Evolutionary conservation across 2,329 filamentous ascomycete genomes (phyloP).

Genomic region (Alternaria tenuissima): DNA sequence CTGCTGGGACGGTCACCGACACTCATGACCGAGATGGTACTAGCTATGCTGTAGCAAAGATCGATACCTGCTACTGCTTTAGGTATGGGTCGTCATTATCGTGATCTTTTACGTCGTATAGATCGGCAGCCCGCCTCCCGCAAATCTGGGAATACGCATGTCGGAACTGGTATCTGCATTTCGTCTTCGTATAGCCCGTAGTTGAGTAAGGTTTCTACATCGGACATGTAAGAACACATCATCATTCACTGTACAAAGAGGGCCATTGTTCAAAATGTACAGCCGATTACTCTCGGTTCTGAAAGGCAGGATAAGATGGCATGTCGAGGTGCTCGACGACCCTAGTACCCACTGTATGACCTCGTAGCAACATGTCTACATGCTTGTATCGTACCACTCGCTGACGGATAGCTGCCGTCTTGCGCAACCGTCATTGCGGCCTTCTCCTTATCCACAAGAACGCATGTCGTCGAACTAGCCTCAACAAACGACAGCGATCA

Average conservation of each 20-base stretch:
- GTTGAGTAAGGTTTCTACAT: background rate
- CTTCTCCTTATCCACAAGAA: slow-evolving; percentile 8
- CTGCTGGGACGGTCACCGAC: background rate
- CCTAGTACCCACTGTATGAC: background rate
- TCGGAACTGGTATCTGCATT: background rate
- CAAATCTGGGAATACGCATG: background rate
- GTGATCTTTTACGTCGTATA: no score
- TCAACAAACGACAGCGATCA: slow-evolving; percentile 22
- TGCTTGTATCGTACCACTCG: background rate
- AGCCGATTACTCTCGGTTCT: background rate
- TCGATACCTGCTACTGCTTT: background rate
- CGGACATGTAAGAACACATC: background rate
- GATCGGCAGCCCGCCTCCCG: no score
- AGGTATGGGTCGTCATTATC: background rate
- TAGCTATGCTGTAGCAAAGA: background rate
- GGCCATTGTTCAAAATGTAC: background rate
- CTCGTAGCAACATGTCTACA: background rate
- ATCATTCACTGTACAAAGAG: background rate
- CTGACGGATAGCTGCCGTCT: slow-evolving; percentile 1
- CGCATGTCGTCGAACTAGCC: slow-evolving; percentile 25
- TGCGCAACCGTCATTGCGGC: background rate
- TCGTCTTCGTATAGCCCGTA: background rate
- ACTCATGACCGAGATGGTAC: background rate
- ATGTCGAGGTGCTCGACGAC: background rate
- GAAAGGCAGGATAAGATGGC: background rate